A percentile compares a stretch with the other conserved stretches of the same genome.
Evolutionary conservation across 768 basidiomycete genomes (phyloP).

Genomic region (Peribolospora baueri): DNA sequence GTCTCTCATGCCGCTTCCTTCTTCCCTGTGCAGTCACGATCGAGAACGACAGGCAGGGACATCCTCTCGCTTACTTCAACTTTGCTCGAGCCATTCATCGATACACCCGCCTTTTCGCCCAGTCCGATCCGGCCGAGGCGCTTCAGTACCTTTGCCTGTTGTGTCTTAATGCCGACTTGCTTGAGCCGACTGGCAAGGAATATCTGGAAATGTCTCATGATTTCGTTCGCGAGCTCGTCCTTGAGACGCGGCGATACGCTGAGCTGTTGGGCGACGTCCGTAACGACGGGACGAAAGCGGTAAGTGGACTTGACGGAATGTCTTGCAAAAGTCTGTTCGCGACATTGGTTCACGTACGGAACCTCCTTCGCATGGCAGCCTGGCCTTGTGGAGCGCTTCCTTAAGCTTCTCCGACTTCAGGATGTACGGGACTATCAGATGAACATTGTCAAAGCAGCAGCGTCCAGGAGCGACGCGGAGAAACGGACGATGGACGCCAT

Average conservation of each 20-base stretch:
- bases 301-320: constrained; percentile 24
- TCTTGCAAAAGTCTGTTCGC: background rate
- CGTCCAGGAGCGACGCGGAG: constrained; percentile 55
- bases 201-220: constrained; percentile 38
- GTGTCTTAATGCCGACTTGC: constrained; percentile 48
- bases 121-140: constrained; percentile 77
- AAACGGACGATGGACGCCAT: constrained; percentile 70
- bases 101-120: constrained; percentile 75
- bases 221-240: constrained; percentile 22
- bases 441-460: constrained; percentile 59
- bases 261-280: constrained; percentile 83
- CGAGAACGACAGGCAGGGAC: constrained; percentile 3
- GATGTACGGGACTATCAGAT: constrained; percentile 47
- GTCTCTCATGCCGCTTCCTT: background rate
- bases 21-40: constrained; percentile 1
- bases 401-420: constrained; percentile 44
- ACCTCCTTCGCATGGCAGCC: constrained; percentile 25
- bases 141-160: constrained; percentile 84
- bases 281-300: constrained; percentile 57
- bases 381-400: constrained; percentile 65
- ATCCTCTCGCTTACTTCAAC: constrained; percentile 39
- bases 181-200: constrained; percentile 46
- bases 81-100: constrained; percentile 71
- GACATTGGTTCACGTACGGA: background rate
- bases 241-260: constrained; percentile 38